phyloP scores from a whole-genome alignment of 108 stramenopile genomes.

The Asterionellopsis glacialis region DNA sequence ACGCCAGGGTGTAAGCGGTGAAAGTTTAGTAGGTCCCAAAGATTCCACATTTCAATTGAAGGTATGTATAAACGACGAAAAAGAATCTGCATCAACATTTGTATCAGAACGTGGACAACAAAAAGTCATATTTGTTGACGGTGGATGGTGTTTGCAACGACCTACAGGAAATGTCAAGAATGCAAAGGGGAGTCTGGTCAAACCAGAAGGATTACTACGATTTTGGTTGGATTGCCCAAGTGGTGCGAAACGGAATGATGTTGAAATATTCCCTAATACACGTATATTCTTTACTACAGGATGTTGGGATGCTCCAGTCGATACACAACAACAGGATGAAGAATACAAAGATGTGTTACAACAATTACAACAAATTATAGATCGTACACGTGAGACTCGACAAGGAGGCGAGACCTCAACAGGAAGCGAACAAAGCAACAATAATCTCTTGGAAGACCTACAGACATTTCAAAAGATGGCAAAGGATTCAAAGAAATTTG shows the following conservation, averaged over 20 bases:
- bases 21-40: constrained; percentile 8
- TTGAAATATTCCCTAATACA: constrained; percentile 14
- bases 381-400: constrained; percentile 7
- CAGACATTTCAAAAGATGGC: constrained; percentile 8
- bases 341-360: constrained; percentile 11
- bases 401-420: too few relatives aligned
- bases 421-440: not conserved
- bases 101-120: constrained; percentile 23
- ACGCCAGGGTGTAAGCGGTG: not conserved
- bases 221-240: constrained; percentile 23
- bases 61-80: not conserved
- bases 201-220: constrained; percentile 20
- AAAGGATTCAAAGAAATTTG: constrained; percentile 14
- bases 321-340: constrained; percentile 1
- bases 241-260: constrained; percentile 17
- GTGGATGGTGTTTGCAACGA: constrained; percentile 27
- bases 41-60: constrained; percentile 4
- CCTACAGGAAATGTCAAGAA: constrained; percentile 15
- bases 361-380: constrained; percentile 7
- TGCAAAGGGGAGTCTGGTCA: constrained; percentile 14
- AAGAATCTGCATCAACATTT: constrained; percentile 12
- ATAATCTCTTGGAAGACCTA: constrained; percentile 11
- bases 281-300: constrained; percentile 28
- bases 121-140: constrained; percentile 12
- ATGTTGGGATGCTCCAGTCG: constrained; percentile 17